Conservation (phyloP, 176 grass and related monocot genomes). For the Oryza australiensis region DNA sequence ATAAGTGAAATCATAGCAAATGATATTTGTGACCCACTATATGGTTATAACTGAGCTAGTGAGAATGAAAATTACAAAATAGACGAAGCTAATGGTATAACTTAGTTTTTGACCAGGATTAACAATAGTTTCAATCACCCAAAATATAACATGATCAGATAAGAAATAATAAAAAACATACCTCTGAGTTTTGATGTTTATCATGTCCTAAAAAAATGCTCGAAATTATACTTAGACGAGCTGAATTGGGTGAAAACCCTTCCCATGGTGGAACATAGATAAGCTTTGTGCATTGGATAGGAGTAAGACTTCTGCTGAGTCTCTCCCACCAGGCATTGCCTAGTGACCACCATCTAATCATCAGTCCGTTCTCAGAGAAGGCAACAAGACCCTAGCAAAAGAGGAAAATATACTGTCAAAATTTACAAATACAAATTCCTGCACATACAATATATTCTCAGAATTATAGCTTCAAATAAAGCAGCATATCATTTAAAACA, state of each 20-base stretch:
- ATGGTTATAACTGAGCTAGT: neutral
- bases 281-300: constrained; percentile 96
- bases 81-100: neutral
- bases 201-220: constrained; percentile 60
- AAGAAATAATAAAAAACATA: constrained; percentile 42
- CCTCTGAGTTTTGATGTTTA: constrained; percentile 57
- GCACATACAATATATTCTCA: constrained; percentile 12
- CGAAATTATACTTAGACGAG: constrained; percentile 90
- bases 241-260: constrained; percentile 88
- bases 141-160: constrained; percentile 7
- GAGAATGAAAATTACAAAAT: constrained; percentile 9
- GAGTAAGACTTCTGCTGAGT: constrained; percentile 88
- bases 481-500: neutral
- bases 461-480: constrained; percentile 27
- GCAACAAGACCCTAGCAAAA: constrained; percentile 77
- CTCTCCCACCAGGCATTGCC: constrained; percentile 97
- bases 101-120: neutral
- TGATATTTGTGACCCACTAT: neutral
- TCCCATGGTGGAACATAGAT: constrained; percentile 98
- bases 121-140: constrained; percentile 7
- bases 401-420: neutral
- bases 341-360: constrained; percentile 99
- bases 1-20: constrained; percentile 22
- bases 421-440: constrained; percentile 17
- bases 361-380: constrained; percentile 96